Base-by-base conservation (phyloP, 2,329 filamentous ascomycete genomes). In the Fusarium anthophilum region DNA sequence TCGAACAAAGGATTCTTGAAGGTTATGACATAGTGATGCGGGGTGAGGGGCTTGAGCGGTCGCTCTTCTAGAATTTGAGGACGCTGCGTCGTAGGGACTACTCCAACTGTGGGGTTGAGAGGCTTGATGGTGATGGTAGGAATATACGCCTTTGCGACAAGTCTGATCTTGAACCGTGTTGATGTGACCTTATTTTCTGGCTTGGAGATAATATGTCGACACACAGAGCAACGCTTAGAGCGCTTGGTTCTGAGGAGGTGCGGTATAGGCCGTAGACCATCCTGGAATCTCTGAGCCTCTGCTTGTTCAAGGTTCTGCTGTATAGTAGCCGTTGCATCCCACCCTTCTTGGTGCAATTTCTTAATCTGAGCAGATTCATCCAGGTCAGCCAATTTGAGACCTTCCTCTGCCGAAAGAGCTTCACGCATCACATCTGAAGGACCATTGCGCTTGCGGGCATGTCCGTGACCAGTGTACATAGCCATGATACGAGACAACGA, bases 1-100 rank as follows among this genome's bases (percentile, higher is more conserved):
- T 99, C 96, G 83, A 98, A 99, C 73, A 98, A 91, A 30, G 96
- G 95, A 79, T 99, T 99, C 79, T 92, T 94, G 77, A 99, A 91
- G 0, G 95, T 98, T 47, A 99, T 87, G 45, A 98, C 88, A 82
- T 94, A 97, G 80, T 98, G 95, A 28, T 91, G 86, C 4, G 89
- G 89, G 51, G 86, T 86, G 12, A 92, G 84, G 3, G 92, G 91
- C 64, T 88, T 87, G 9, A 87, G 80, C 18, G 84, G 81, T 0
- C 75, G 75, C 55, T 83, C 82, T 37, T 80, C 78, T 11, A 76
- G 71, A 14, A 72, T 45, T 63, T 76, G 79, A 38, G 80, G 82
- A 41, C 81, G 79, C 24, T 80, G 80, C 7, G 81, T 80, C 3
- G 81, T 78, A 14, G 84, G 81, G 28, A 85, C 71, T 51, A 79